Evolutionary conservation across 129 eudicot species (phyloP).

Genomic region (Centrapalus pauciflorus): DNA sequence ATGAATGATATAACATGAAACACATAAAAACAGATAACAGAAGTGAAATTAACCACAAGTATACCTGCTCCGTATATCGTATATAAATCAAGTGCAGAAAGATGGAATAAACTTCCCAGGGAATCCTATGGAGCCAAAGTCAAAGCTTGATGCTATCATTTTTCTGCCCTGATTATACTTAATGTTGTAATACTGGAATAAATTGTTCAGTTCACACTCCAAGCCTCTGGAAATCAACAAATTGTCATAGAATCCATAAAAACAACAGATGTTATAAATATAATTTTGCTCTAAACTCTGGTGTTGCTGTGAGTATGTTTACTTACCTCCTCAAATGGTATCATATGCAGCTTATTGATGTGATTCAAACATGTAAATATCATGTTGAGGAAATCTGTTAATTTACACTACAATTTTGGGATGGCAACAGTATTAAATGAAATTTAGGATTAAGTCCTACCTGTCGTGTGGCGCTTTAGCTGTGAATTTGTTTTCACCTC

Average conservation of each 20-base stretch:
- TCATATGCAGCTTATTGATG: neutral
- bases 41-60: conserved; percentile 3
- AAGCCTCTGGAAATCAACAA: neutral
- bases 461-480: neutral
- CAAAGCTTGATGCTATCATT: neutral
- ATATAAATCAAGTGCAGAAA: neutral
- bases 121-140: neutral
- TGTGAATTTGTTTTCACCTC: neutral
- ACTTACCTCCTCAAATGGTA: neutral
- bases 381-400: neutral
- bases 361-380: neutral
- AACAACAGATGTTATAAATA: neutral
- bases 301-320: neutral
- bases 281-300: neutral
- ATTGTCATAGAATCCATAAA: conserved; percentile 11
- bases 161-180: conserved; percentile 8
- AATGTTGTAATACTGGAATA: conserved; percentile 14
- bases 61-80: neutral
- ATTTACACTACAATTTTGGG: neutral
- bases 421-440: neutral
- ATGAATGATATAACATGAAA: conserved; percentile 3
- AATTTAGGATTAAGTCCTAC: neutral
- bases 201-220: neutral
- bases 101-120: neutral
- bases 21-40: conserved; percentile 4